Base-by-base conservation (phyloP, 768 basidiomycete species). In the Podaxis sp. region DNA sequence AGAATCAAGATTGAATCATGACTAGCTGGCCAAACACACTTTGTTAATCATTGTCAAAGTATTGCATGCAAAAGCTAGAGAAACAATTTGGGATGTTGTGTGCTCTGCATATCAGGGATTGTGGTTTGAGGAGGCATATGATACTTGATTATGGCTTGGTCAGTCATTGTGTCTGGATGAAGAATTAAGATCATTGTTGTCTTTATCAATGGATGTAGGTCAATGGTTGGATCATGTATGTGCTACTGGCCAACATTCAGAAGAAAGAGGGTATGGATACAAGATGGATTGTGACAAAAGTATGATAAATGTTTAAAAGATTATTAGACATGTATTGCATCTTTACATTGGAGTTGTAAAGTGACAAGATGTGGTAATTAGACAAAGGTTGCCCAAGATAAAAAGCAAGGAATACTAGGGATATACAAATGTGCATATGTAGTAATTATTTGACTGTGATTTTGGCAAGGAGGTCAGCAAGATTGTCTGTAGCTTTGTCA, bases 391-490 rank as follows among this genome's bases (percentile, higher is more conserved):
- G 22, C 36, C 37, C 58, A 13, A 51, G 61, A 44, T 50, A 24
- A 50, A 56, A 38, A 22, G 48, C 20, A 28, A 30, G 58, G n/a
- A 33, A 49, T 37, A 59, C 11, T 48, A 64, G 8, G 44, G 49
- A 33, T 33, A 33, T 33, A 33, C 33, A 33, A 33, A 33, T 60
- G 40, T 66, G 62, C 38, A 60, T 49, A 30, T 2, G 24, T 6
- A 13, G 28, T 11, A 15, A 6, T 26, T 60, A 79, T 51, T 70
- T 67, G 62, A 87, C 78, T n/a, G 73, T 71, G 58, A 90, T 85
- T 72, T 92, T 91, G 76, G 77, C 80, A 70, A 95, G 70, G 63
- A 88, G 74, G 64, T 89, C 84, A 11, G 86, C 86, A 11, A 95
- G 85, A 22, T 82, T 82, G 69, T 86, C 84, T 36, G 84, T 78